Base-by-base conservation (phyloP, 768 basidiomycete genomes). In the Termitomyces sp. region DNA sequence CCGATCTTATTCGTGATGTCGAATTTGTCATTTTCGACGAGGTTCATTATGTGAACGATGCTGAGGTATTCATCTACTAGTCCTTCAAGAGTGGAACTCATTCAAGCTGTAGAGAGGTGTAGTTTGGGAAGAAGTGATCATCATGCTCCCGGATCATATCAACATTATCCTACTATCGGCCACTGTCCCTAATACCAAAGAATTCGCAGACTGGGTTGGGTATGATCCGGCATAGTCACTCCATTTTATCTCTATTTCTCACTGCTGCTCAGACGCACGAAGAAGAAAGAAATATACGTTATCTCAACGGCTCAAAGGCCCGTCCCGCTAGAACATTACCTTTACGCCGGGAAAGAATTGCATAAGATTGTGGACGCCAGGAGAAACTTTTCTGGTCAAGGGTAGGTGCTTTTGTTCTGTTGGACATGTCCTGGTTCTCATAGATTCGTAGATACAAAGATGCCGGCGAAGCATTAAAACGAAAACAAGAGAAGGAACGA, bases 171-270 rank as follows among this genome's bases (percentile, higher is more conserved):
- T 99, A 44, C 77, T 99, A 16, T 98, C 95, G 3, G 97, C 97
- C 9, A 99, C 97, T 2, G 96, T 99, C 0, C 95, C 97, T 8
- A 99, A 99, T 67, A 93, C 95, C 13, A 92, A 89, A 68, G 97
- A 98, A 68, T 99, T 99, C 67, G 97, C 97, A 4, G 94, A 94
- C 63, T 99, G 97, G 97, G 96, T 98, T 58, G 97, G 97, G 96
- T 98, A 69, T 68, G 88, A 69, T 49, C 24, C 28, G 30, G 42
- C 33, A 20, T 55, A 54, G 14, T 16, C 40, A 42, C 46, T 35
- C 43, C 47, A n/a, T 33, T 53, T 20, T 30, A 14, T 12, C 22
- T 46, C 14, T n/a, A 53, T 58, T 58, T 63, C 28, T 60, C 14
- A 56, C 33, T 53, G 13, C 33, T 38, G 7, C 49, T 33, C 64